Base-by-base conservation (phyloP, 2,329 filamentous ascomycete genomes). In the Talaromyces funiculosus region DNA sequence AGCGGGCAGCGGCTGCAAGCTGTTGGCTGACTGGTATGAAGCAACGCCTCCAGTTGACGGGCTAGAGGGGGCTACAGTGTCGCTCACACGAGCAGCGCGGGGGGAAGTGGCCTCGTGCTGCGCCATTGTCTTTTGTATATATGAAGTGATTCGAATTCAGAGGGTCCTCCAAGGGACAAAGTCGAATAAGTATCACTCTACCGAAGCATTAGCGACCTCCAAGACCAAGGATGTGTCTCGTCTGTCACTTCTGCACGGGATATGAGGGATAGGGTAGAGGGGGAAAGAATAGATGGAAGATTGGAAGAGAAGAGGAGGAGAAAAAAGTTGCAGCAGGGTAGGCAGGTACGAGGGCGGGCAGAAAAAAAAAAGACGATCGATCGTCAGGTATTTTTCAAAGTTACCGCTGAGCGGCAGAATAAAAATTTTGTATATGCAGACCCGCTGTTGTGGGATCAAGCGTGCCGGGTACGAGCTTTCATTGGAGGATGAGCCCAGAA, bases 41-140 rank as follows among this genome's bases (percentile, higher is more conserved):
- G 77, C 75, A 57, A 71, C 69, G 62, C 76, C 75, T 62, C 76
- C 77, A 60, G 69, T 65, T 47, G 74, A 70, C 31, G 76, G 77
- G 63, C 73, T 76, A 43, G 73, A 71, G 54, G 74, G 74, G 60
- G 68, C 62, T 35, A 66, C 60, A 53, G 38, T 57, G 33, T 65
- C 64, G 33, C 54, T 63, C 57, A 62, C 51, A 16, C 64, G 54
- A 54, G 57, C 37, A 24, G 58, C 53, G 62, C 61, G 74, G 67
- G 64, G 71, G 64, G 67, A 55, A 4, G 62, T 51, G 22, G 57
- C 38, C 42, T 57, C 67, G 63, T 57, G 62, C 42, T 57, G 60
- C 55, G 55, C 24, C 60, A 61, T 61, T 20, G 35, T 51, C 51
- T 42, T 31, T 42, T 54, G 14, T 54, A 38, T 40, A 40, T 54